A percentile compares a stretch with the other conserved stretches of the same genome.
Conservation (phyloP, 1,284 basidiomycete species). For the Ustilago loliicola region DNA sequence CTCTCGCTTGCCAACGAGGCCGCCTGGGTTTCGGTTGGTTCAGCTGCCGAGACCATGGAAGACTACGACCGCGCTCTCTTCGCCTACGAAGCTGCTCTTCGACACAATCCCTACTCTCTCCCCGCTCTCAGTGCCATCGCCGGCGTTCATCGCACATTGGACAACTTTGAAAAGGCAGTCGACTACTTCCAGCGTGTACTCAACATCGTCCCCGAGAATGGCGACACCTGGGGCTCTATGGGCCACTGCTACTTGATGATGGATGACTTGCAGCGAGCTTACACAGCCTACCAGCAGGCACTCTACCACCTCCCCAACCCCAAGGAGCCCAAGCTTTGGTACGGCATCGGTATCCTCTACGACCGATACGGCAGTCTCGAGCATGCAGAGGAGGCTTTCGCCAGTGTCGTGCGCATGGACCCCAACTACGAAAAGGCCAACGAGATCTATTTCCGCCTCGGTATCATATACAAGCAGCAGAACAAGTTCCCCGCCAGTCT, state of each 20-base stretch:
- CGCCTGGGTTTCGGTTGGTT: constrained; percentile 65
- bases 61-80: constrained; percentile 66
- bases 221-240: constrained; percentile 70
- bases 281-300: constrained; percentile 98
- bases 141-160: constrained; percentile 65
- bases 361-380: constrained; percentile 98
- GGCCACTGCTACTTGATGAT: constrained; percentile 99
- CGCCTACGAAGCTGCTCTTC: constrained; percentile 66
- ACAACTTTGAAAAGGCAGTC: constrained; percentile 78
- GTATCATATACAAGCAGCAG: constrained; percentile 99
- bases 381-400: constrained; percentile 98
- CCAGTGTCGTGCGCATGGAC: constrained; percentile 95
- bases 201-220: constrained; percentile 74
- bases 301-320: constrained; percentile 95
- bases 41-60: constrained; percentile 68
- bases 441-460: constrained; percentile 96
- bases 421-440: constrained; percentile 99
- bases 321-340: constrained; percentile 99
- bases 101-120: constrained; percentile 68
- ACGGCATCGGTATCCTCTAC: constrained; percentile 98
- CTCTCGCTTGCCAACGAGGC: constrained; percentile 65
- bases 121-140: constrained; percentile 68
- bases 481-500: constrained; percentile 78
- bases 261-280: constrained; percentile 98
- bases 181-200: constrained; percentile 94